Percentiles rank a stretch among this genome's conserved stretches.
Conservation (phyloP, 2,329 filamentous ascomycete species). For the Sporothrix phasma region DNA sequence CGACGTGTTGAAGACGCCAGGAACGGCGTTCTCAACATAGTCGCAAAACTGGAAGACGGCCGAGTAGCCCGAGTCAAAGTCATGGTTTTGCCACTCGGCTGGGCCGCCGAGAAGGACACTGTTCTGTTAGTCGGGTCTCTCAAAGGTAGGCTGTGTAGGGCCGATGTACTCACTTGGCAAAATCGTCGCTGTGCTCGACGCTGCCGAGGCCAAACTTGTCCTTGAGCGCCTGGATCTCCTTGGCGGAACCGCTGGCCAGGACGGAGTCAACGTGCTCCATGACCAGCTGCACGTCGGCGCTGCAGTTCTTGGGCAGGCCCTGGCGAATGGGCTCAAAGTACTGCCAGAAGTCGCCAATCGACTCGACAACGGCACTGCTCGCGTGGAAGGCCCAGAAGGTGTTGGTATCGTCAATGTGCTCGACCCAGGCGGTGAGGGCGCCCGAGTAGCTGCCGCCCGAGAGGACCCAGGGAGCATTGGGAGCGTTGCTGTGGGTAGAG, state of each 20-base stretch:
- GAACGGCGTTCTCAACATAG: slow-evolving; percentile 36
- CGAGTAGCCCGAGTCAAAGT: slow-evolving; percentile 37
- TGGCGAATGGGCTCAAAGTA: slow-evolving; percentile 45
- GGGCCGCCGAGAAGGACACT: slow-evolving; percentile 45
- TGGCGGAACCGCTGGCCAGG: slow-evolving; percentile 29
- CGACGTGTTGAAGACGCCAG: slow-evolving; percentile 32
- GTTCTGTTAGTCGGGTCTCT: background rate
- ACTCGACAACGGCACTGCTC: slow-evolving; percentile 45
- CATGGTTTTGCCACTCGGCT: slow-evolving; percentile 47
- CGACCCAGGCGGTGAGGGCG: slow-evolving; percentile 44
- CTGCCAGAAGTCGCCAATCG: slow-evolving; percentile 43
- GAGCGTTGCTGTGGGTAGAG: slow-evolving; percentile 27
- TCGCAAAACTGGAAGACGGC: slow-evolving; percentile 42
- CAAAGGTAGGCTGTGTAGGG: too few species aligned
- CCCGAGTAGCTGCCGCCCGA: slow-evolving; percentile 47
- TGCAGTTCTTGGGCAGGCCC: slow-evolving; percentile 48
- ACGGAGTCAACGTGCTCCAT: slow-evolving; percentile 42
- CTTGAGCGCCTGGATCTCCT: slow-evolving; percentile 37
- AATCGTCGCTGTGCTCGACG: slow-evolving; percentile 37
- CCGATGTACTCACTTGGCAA: slow-evolving; percentile 25
- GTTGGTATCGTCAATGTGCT: slow-evolving; percentile 39
- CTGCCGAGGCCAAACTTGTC: slow-evolving; percentile 38
- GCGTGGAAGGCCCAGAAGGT: slow-evolving; percentile 51
- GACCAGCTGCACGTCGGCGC: slow-evolving; percentile 39
- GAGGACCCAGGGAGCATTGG: slow-evolving; percentile 44